Evolutionary conservation across 2,329 filamentous ascomycete species (phyloP), one percentile per base, ranked within the genome.

Genomic region (Leptographium procerum): DNA sequence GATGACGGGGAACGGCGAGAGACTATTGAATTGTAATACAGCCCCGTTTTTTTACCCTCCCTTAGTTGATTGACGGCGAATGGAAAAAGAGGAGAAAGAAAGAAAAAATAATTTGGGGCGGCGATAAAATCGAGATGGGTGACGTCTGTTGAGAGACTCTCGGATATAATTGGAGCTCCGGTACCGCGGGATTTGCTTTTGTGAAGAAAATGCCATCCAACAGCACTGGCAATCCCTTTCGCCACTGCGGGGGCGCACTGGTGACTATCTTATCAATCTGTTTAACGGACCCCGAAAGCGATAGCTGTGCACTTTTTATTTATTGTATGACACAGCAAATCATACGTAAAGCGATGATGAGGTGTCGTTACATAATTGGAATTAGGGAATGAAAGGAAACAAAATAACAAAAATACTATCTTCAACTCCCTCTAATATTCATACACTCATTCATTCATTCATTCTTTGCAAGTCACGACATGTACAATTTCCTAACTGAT

Each of bases 61-160:
- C 36, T 52, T 50, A 8, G 40, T n/a, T 9, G n/a, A 43, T 13
- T 14, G 13, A 51, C 14, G 36, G 56, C 57, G 53, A 61, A 61
- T 60, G 48, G 53, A 56, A 60, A 58, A 50, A 34, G 47, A 57
- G 47, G 47, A 59, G 55, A 59, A 57, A 28, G 51, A 19, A 56
- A 48, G 29, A 57, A 55, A 55, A 56, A 61, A 58, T 47, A 56
- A 29, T 36, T 59, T 45, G 57, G 60, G 50, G 52, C 57, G 60
- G 60, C 57, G 45, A 58, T 56, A 55, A 50, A 36, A 26, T 34
- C 34, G 29, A 36, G 52, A 43, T 40, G 33, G 33, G 53, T 55
- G 53, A 55, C 53, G 53, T 33, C 50, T 55, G 29, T 40, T 45
- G 28, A 55, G 26, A 52, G 22, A 24, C 9, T n/a, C 50, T 57